Conservation (phyloP, 1,139 yeast species). For the Candida neerlandica region DNA sequence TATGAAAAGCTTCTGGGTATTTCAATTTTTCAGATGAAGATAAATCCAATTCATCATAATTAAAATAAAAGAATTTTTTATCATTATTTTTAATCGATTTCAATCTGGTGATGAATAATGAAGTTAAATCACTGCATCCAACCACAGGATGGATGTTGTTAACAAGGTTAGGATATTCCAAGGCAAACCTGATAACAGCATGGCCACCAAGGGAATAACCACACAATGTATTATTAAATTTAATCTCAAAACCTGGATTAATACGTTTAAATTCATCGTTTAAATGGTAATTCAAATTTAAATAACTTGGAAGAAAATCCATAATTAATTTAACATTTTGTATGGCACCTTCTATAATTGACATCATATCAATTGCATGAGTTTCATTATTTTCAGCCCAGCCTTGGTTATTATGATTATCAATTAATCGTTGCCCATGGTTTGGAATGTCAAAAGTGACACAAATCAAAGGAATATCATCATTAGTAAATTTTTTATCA, state of each 20-base stretch:
- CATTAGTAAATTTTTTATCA: slow-evolving; percentile 17
- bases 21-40: slow-evolving; percentile 26
- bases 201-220: slow-evolving; percentile 71
- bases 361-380: slow-evolving; percentile 58
- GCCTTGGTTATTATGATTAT: slow-evolving; percentile 34
- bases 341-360: slow-evolving; percentile 53
- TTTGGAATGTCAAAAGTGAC: slow-evolving; percentile 62
- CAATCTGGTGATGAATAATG: slow-evolving; percentile 44
- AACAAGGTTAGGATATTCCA: slow-evolving; percentile 39
- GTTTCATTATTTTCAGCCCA: slow-evolving; percentile 46
- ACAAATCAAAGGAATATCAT: slow-evolving; percentile 40
- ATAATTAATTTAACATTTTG: slow-evolving; percentile 51
- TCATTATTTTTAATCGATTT: slow-evolving; percentile 23
- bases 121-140: slow-evolving; percentile 48
- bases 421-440: slow-evolving; percentile 56
- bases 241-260: slow-evolving; percentile 21
- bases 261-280: slow-evolving; percentile 23
- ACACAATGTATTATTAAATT: slow-evolving; percentile 39
- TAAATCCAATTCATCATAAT: slow-evolving; percentile 40
- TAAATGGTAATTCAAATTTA: slow-evolving; percentile 36
- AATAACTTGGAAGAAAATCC: slow-evolving; percentile 49
- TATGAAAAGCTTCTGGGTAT: slow-evolving; percentile 44
- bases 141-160: slow-evolving; percentile 48
- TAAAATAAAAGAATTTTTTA: slow-evolving; percentile 34
- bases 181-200: slow-evolving; percentile 50